Base-by-base conservation (phyloP, 768 basidiomycete genomes). In the Lactarius sanguifluus region DNA sequence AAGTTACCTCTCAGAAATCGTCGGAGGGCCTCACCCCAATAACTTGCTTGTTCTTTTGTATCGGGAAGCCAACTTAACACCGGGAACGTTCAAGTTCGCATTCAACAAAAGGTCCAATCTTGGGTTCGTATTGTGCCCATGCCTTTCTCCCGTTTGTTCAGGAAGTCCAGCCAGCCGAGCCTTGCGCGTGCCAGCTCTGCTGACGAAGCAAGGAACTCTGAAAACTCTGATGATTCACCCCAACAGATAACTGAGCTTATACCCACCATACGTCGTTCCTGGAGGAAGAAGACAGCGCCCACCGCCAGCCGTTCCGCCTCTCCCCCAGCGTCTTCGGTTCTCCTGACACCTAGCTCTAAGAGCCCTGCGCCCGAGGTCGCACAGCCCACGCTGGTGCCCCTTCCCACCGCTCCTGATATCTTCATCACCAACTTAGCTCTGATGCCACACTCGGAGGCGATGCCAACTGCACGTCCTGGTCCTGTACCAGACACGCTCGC, bases 61-160 rank as follows among this genome's bases (percentile, higher is more conserved):
- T 32, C 60, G 47, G 60, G 34, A n/a, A 52, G 28, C 36, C 50
- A 62, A 54, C 16, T 23, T 25, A 40, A 38, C 61, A 54, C 36
- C 50, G 16, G 50, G 10, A 36, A 23, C 9, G 4, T n/a, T n/a
- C 25, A 38, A 36, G 16, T 28, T 40, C 12, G n/a, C n/a, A n/a
- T 36, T 13, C 12, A 38, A 38, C 34, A 59, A 45, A 59, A 57
- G n/a, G 15, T 12, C 20, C 47, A 20, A 18, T n/a, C 28, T 5
- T 28, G 1, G 41, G 28, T 59, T 50, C 8, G 18, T 18, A 25
- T 13, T 16, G 16, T 9, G n/a, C 36, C 28, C 9, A 67, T 67
- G 61, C 15, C 50, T n/a, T 28, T 63, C 40, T 34, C 50, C 20
- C 61, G 57, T 54, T n/a, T 36, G 34, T 59, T 67, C 18, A 62